These are phyloP conservation scores for Trypanosoma lewisi DNA, from an alignment of 208 protist genomes.

Conservation along the genomic window DNA sequence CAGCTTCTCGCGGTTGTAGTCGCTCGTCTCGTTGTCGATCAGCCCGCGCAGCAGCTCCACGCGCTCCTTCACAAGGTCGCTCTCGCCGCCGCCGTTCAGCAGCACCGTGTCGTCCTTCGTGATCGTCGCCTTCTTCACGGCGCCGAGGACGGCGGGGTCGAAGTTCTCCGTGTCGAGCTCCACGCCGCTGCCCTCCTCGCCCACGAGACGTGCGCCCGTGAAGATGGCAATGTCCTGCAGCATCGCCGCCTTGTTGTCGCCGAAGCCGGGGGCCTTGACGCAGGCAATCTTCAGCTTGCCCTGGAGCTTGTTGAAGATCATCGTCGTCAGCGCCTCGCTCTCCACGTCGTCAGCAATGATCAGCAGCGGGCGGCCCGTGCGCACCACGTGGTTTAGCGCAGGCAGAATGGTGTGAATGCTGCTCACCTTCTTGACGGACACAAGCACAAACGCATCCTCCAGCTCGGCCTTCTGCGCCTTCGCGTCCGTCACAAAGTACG, in stretches of 20 bases:
- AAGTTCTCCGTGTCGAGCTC: conserved; percentile 82
- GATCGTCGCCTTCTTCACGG: conserved; percentile 86
- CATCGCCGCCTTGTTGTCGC: conserved; percentile 97
- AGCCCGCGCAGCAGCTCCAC: no score
- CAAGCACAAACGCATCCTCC: no score
- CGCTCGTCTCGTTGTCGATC: no score
- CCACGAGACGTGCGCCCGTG: conserved; percentile 93
- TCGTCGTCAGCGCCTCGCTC: conserved; percentile 93
- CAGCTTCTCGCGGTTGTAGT: no score
- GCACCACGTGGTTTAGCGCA: no score
- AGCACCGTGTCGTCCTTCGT: conserved; percentile 97
- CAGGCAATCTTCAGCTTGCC: conserved; percentile 87
- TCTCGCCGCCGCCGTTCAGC: no score
- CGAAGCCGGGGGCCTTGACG: conserved; percentile 99
- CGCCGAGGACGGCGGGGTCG: conserved; percentile 69
- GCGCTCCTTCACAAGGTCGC: no score
- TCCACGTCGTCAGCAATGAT: conserved; percentile 99
- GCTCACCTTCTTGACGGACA: no score
- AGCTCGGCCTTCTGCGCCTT: no score
- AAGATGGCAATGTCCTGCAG: conserved; percentile 99
- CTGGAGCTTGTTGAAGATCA: conserved; percentile 88
- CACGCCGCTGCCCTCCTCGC: conserved; percentile 90
- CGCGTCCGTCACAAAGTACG: no score
- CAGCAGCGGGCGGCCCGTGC: conserved; percentile 91
- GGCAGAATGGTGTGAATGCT: no score